Conservation (phyloP, 2,329 filamentous ascomycete species). For the Fusarium equiseti region DNA sequence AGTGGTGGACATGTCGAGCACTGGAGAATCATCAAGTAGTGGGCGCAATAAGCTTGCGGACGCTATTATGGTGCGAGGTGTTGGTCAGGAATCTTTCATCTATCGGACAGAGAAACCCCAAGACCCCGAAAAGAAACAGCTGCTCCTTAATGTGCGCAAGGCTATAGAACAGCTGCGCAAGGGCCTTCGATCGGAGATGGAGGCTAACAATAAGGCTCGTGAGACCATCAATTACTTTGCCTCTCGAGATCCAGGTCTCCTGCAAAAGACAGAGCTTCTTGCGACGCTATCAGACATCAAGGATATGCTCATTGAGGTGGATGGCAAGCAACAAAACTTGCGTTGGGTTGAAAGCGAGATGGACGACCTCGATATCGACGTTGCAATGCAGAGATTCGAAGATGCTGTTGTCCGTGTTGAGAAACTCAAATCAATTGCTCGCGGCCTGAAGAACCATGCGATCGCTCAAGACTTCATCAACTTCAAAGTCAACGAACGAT, state of each 20-base stretch:
- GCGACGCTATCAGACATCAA: conserved; percentile 83
- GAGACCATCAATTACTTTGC: conserved; percentile 90
- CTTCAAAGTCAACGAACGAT: conserved; percentile 89
- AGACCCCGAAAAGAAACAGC: conserved; percentile 79
- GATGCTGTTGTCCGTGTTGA: conserved; percentile 86
- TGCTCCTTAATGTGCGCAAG: conserved; percentile 92
- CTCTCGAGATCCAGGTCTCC: conserved; percentile 78
- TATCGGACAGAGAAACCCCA: conserved; percentile 90
- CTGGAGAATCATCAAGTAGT: conserved; percentile 64
- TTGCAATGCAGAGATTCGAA: conserved; percentile 91
- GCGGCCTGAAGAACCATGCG: conserved; percentile 84
- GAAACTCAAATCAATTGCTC: conserved; percentile 82
- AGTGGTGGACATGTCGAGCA: conserved; percentile 85
- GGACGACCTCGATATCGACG: conserved; percentile 95
- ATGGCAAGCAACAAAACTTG: conserved; percentile 95
- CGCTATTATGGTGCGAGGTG: conserved; percentile 88
- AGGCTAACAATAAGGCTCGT: conserved; percentile 84
- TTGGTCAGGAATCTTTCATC: conserved; percentile 91
- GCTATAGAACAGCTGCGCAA: conserved; percentile 92
- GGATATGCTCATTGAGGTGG: conserved; percentile 93
- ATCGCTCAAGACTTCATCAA: conserved; percentile 93
- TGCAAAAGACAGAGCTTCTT: conserved; percentile 83
- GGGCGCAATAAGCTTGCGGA: conserved; percentile 76
- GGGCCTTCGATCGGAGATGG: conserved; percentile 85
- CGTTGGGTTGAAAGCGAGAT: conserved; percentile 96